Evolutionary conservation across 164 flowering plant genomes (phyloP).

Genomic region (Chloranthus sessilifolius): DNA sequence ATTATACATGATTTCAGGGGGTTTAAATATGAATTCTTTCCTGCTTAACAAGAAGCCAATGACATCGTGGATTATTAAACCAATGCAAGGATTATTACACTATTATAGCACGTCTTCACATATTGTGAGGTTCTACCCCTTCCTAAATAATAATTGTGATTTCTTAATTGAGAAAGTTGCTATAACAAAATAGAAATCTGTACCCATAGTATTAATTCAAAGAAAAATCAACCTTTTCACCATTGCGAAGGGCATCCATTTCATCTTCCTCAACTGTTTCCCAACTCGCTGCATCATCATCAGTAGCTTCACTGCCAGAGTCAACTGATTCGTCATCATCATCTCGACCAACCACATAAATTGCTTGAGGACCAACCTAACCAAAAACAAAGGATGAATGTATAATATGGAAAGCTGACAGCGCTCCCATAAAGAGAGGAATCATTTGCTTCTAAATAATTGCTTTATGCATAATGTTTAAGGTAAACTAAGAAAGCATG

Average conservation of each 20-base stretch:
- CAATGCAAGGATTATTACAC: too few species aligned
- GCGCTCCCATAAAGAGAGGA: background rate
- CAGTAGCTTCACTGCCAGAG: conserved; percentile 69
- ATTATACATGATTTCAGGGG: too few species aligned
- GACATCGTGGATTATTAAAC: too few species aligned
- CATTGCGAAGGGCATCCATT: conserved; percentile 41
- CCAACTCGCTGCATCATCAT: conserved; percentile 89
- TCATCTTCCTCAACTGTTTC: conserved; percentile 91
- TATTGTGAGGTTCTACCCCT: too few species aligned
- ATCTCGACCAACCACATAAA: conserved; percentile 95
- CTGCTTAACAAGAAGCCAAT: too few species aligned
- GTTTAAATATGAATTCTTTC: too few species aligned
- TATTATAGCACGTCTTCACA: too few species aligned
- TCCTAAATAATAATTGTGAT: background rate
- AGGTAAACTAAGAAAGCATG: too few species aligned
- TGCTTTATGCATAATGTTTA: too few species aligned
- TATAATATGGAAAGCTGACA: background rate
- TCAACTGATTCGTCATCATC: conserved; percentile 83
- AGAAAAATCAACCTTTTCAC: conserved; percentile 57
- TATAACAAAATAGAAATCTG: background rate
- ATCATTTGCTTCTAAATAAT: background rate
- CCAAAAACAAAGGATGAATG: conserved; percentile 9
- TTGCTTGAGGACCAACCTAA: conserved; percentile 99
- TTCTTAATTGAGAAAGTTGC: background rate
- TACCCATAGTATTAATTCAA: conserved; percentile 1